phyloP scores from a whole-genome alignment of 345 rosid genomes.

The Punica granatum region DNA sequence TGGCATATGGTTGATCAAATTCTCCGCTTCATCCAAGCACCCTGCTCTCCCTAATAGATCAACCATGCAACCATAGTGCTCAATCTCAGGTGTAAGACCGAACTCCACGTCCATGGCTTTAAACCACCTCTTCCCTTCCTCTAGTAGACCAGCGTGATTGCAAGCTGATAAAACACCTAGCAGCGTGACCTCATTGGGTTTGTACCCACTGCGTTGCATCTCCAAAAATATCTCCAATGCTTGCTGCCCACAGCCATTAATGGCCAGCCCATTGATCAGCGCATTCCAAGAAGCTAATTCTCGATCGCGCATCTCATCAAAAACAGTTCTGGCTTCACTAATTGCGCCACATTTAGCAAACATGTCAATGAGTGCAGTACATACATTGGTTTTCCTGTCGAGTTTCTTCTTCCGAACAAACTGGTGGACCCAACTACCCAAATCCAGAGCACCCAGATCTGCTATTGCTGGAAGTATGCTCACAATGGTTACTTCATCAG shows the following conservation, averaged over 20 bases:
- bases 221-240: slow-evolving; percentile 41
- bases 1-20: slow-evolving; percentile 55
- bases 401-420: slow-evolving; percentile 45
- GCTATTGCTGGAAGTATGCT: slow-evolving; percentile 73
- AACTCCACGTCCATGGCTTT: slow-evolving; percentile 35
- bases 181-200: slow-evolving; percentile 62
- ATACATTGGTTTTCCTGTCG: slow-evolving; percentile 38
- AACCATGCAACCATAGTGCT: slow-evolving; percentile 71
- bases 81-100: slow-evolving; percentile 43
- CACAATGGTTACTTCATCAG: slow-evolving; percentile 59
- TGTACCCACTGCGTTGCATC: slow-evolving; percentile 40
- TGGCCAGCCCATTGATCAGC: slow-evolving; percentile 57
- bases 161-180: slow-evolving; percentile 66
- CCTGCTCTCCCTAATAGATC: slow-evolving; percentile 74
- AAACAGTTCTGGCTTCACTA: slow-evolving; percentile 36
- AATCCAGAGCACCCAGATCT: slow-evolving; percentile 57
- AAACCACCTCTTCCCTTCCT: slow-evolving; percentile 71
- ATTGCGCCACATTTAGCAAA: slow-evolving; percentile 75
- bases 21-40: slow-evolving; percentile 51
- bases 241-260: slow-evolving; percentile 55
- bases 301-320: slow-evolving; percentile 35
- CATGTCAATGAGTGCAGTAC: slow-evolving; percentile 79
- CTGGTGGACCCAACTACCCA: slow-evolving; percentile 57
- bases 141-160: slow-evolving; percentile 65
- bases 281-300: slow-evolving; percentile 71